Evolutionary conservation across 176 grass and related monocot species (phyloP), one percentile per base, ranked within the genome.

Genomic region (Aegilops longissima): DNA sequence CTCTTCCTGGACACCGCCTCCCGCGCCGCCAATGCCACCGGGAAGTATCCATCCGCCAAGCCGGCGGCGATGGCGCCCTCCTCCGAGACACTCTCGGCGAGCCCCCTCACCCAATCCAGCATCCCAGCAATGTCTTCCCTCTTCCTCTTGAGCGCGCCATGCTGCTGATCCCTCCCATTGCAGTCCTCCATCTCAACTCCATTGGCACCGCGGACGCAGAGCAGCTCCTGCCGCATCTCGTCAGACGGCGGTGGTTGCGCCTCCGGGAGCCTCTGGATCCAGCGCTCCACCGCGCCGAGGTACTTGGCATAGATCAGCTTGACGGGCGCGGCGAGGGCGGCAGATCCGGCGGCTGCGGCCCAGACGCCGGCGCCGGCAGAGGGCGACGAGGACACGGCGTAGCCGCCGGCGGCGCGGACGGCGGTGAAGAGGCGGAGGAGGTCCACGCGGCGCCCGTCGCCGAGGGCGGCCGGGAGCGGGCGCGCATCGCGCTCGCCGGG

Each of bases 271-370:
- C 44, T 40, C 86, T 77, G 88, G 76, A 88, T 85, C 88, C 93
- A 88, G 52, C 76, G 80, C 39, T 92, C 93, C 5, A 95, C 44
- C 54, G 83, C 83, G 10, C 78, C 80, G 16, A 95, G 84, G 70
- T 95, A 92, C 88, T 90, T 95, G 52, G 66, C 49, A 66, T 86
- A 95, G 25, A 95, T 44, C 13, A 92, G 58, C 86, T 90, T 95
- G 33, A 95, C 23, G 2, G 86, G 77, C 16, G 88, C 51, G 12
- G 83, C 86, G 36, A 86, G 44, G 58, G 23, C 24, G 12, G 65
- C 61, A 2, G 88, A 87, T 73, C 88, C 69, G 24, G 88, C 63
- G 45, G 89, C 93, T 4, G 83, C 77, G 4, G 27, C 80, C 93
- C 90, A 95, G 23, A 24, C 45, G 12, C 70, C 38, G n/a, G 30